Base-by-base conservation (phyloP, 2,329 filamentous ascomycete species). In the Salinomyces thailandicus region DNA sequence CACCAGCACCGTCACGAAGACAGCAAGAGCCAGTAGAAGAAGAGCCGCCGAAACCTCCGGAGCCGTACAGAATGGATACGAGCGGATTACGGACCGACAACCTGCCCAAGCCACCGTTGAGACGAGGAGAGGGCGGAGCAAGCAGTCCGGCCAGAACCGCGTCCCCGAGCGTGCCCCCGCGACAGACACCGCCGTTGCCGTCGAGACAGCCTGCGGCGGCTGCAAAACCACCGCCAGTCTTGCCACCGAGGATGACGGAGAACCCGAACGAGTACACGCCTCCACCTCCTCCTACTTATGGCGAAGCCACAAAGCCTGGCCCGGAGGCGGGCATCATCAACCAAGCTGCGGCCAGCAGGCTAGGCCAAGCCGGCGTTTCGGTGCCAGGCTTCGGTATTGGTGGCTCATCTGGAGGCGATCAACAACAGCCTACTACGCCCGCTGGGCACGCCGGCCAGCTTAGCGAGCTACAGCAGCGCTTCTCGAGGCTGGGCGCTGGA, bases 361-460 rank as follows among this genome's bases (percentile, higher is more conserved):
- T 95, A 6, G 75, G 78, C 8, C 72, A 76, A 24, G 79, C 83
- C 1, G 86, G 86, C 1, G 69, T 94, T 5, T 82, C 79, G 0
- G 84, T 94, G 0, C 80, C 85, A 0, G 81, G 73, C 0, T 66
- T 94, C 3, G 81, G 81, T 4, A 93, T 93, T 42, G 78, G 76
- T 3, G 57, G 53, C 31, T 39, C 35, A 13, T 19, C 31, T 14
- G 2, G 9, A 26, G 15, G 13, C 35, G 26, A 20, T 11, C 43
- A 36, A 42, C 53, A 17, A 41, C 55, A 13, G 18, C 47, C 39
- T 35, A 36, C 19, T 30, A 48, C 20, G 36, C 38, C 49, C 35
- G 20, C 38, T 33, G 42, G 37, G 17, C 37, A 45, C 12, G 42
- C 38, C 13, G 37, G 62, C 19, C 75, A 78, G 30, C 60, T 85